Base-by-base conservation (phyloP, 257 asterid genomes). In the Forsythia viridissima region DNA sequence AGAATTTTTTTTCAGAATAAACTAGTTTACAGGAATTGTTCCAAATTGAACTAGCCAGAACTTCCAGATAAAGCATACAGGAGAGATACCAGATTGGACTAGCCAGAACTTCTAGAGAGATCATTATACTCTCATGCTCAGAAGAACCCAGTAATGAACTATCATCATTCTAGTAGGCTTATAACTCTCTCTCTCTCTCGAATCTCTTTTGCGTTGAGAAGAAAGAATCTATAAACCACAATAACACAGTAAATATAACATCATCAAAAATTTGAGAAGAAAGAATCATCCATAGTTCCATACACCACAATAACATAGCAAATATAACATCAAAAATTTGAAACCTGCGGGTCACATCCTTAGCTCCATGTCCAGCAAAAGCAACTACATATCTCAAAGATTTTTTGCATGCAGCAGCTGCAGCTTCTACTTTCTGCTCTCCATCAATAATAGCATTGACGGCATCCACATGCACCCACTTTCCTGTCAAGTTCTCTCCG, bases 281-380 rank as follows among this genome's bases (percentile, higher is more conserved):
- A 76, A 52, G 24, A 38, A 76, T 63, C 34, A 30, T 30, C 34
- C 34, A 1, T 30, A 30, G 34, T 30, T 30, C 18, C 12, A 70
- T 20, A 81, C 37, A 24, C 48, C 43, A 76, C 55, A 74, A 78
- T 44, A 75, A 71, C 55, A 72, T 69, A 76, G 57, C 46, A 57
- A n/a, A 77, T 16, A 38, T 39, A 66, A 81, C 10, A 84, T 36
- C 71, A 76, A 76, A 78, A 84, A 75, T 59, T 80, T 57, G 81
- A 77, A 71, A 95, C 99, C 99, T 96, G 90, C 99, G 98, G 36
- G 98, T 93, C 81, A 96, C 98, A 72, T 96, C 99, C 90, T 96
- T 96, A 73, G 99, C 99, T 77, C 99, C 99, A 78, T 80, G 78
- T 81, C 99, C 99, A 73, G 97, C 96, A 87, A 96, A 96, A 48